Evolutionary conservation across 2,329 filamentous ascomycete species (phyloP), one percentile per base, ranked within the genome.

Genomic region (Akanthomyces muscarius): DNA sequence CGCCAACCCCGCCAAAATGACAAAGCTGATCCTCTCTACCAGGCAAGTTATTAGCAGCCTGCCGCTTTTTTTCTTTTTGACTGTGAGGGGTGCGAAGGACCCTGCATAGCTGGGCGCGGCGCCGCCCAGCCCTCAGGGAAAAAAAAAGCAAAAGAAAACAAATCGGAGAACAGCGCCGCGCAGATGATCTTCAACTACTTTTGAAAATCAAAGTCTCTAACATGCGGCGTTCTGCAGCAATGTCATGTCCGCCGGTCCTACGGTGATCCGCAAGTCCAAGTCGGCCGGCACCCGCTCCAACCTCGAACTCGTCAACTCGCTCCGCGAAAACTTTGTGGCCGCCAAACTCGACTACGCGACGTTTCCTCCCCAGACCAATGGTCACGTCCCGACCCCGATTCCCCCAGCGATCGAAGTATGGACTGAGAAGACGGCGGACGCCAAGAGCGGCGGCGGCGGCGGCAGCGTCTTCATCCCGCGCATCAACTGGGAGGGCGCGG

Each of bases 261-360:
- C 92, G 55, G 89, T 97, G 66, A 89, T 97, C 75, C 88, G 91
- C 66, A 91, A 90, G 71, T 86, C 89, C 18, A 62, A 62, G 59
- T 84, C 88, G 65, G 85, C 86, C 67, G 66, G 66, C 44, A 88
- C 88, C 72, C 92, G 93, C 73, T 97, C 94, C 61, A 98, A 98
- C 74, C 88, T 93, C 69, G 95, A 99, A 77, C 86, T 99, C 69
- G 90, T 92, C 67, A 93, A 92, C 71, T 91, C 92, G 3, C 85
- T 99, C 21, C 89, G 91, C 69, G 86, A 88, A 72, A 97, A 94
- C 76, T 92, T 98, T 74, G 75, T 86, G 60, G 86, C 88, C 36
- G 89, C 90, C 45, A 89, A 92, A 73, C 80, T 88, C 71, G 85
- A 87, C 68, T 85, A 85, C 67, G 73, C 74, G 62, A 68, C 69